Evolutionary conservation across 225 moss, liverwort and hornwort species (phyloP), one percentile per base, ranked within the genome.

Genomic region (Rhytidiadelphus loreus): DNA sequence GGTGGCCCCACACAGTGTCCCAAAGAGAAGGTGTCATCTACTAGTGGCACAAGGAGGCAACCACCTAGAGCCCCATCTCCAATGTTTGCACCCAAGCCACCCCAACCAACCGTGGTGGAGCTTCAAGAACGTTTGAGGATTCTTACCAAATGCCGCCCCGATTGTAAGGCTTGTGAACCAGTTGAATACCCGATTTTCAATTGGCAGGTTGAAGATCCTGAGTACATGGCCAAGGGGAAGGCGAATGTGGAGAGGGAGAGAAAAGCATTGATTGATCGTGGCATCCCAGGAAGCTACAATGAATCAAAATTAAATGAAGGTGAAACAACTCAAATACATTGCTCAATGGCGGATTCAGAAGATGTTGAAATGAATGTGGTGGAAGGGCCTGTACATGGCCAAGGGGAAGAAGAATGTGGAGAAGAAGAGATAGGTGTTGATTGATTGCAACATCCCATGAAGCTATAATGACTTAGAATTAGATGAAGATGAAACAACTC

Each of bases 21-120:
- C 18, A 46, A 14, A 1, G 77, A 77, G 1, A 22, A 53, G 6
- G 16, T 16, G 4, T 11, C 17, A 56, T 39, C n/a, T 39, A 78
- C 6, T 2, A 56, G 11, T 78, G 4, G n/a, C 1, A 56, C 25
- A 26, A 78, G 26, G n/a, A 26, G 0, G 11, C 78, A 78, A 78
- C n/a, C 26, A n/a, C 25, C 6, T 53, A 56, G 16, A 78, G 6
- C 10, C n/a, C 7, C n/a, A 17, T 9, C 6, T 1, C 16, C 6
- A 55, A 77, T n/a, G 16, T 57, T 2, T 57, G 1, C 28, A 79
- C 2, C 39, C 1, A n/a, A 15, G 3, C 44, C 28, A 79, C 2
- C 39, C 1, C 26, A 15, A 2, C 44, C 14, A 44, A 60, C 10
- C 2, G 0, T 4, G 0, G 13, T 0, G 1, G 16, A 81, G 14